Evolutionary conservation across 768 basidiomycete genomes (phyloP).

Genomic region (Tricholoma bakamatsutake): DNA sequence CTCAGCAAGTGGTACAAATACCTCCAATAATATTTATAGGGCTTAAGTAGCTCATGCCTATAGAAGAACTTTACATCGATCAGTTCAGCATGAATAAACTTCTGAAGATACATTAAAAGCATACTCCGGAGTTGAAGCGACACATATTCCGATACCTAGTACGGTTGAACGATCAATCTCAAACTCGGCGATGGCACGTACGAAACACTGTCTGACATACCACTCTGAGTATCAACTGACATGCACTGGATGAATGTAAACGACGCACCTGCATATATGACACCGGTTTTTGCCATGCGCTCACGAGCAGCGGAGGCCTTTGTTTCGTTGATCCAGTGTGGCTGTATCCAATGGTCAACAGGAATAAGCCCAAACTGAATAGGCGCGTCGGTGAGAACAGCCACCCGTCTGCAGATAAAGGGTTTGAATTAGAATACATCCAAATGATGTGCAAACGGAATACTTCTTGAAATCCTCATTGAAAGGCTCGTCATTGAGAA

Average conservation of each 20-base stretch:
- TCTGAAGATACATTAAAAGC: constrained; percentile 17
- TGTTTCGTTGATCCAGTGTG: constrained; percentile 72
- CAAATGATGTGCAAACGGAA: neutral
- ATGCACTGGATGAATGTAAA: neutral
- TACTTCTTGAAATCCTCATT: constrained; percentile 66
- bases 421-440: neutral
- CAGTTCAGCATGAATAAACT: neutral
- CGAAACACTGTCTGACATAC: constrained; percentile 68
- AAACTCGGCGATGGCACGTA: constrained; percentile 29
- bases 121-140: constrained; percentile 88
- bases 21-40: constrained; percentile 86
- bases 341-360: constrained; percentile 74
- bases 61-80: constrained; percentile 65
- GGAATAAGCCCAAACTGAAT: constrained; percentile 80
- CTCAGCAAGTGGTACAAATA: constrained; percentile 13
- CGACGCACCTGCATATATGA: constrained; percentile 60
- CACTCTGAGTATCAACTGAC: constrained; percentile 1
- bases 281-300: constrained; percentile 61
- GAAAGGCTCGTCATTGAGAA: constrained; percentile 80
- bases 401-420: constrained; percentile 36
- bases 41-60: constrained; percentile 71
- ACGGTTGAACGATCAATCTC: neutral
- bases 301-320: constrained; percentile 58
- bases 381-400: constrained; percentile 52
- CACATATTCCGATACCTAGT: constrained; percentile 91